Conservation (phyloP, 345 rosid genomes). For the Dimocarpus longan region DNA sequence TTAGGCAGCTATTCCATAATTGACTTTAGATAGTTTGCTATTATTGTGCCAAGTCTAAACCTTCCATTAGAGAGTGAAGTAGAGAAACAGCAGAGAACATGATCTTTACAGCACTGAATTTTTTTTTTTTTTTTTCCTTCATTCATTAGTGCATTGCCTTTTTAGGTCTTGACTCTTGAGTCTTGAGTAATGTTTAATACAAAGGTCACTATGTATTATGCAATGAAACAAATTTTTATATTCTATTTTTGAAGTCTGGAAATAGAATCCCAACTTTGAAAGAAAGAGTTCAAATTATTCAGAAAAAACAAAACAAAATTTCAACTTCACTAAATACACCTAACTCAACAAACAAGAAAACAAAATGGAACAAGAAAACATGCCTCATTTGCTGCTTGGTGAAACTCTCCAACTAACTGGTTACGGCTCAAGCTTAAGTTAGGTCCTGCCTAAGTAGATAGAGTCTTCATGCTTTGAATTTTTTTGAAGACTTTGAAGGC, state of each 20-base stretch:
- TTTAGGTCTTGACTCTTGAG: constrained; percentile 14
- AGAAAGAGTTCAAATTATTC: not conserved
- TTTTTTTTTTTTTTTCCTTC: not conserved
- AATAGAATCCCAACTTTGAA: not conserved
- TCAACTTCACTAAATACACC: not conserved
- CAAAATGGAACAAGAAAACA: not conserved
- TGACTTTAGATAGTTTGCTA: constrained; percentile 21
- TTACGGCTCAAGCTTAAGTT: not conserved
- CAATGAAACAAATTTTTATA: constrained; percentile 14
- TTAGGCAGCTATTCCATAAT: constrained; percentile 13
- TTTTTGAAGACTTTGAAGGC: constrained; percentile 29
- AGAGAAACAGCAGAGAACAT: constrained; percentile 27
- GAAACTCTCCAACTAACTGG: constrained; percentile 8
- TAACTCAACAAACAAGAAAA: not conserved
- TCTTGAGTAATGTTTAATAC: constrained; percentile 10
- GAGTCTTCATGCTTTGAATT: constrained; percentile 35
- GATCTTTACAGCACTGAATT: constrained; percentile 15
- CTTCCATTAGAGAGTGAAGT: constrained; percentile 29
- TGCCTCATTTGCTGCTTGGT: not conserved
- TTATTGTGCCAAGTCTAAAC: constrained; percentile 37
- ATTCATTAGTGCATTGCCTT: not conserved
- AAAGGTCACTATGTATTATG: constrained; percentile 12
- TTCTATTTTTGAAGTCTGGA: not conserved
- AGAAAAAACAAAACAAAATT: not conserved
- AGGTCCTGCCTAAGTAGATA: constrained; percentile 12